Evolutionary conservation across 495 filamentous ascomycete species (phyloP), one percentile per base, ranked within the genome.

Genomic region (Neurospora discreta): DNA sequence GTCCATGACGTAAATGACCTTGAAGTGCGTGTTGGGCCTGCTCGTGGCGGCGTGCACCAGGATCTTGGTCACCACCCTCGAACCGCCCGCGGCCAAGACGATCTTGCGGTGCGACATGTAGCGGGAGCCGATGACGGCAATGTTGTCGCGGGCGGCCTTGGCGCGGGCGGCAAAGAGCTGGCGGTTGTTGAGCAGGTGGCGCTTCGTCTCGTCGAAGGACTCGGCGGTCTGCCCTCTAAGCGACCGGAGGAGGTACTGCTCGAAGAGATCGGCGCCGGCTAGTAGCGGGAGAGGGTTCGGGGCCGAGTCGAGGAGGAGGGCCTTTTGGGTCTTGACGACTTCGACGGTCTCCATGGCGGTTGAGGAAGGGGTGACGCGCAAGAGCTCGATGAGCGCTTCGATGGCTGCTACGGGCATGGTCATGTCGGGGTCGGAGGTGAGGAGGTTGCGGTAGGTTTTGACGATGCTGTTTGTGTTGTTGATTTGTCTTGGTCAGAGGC

Each of bases 371-470:
- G 89, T 91, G 68, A 89, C 87, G 78, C 89, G 88, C 72, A 98
- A 89, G 72, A 93, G 89, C 75, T 92, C 87, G 74, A 97, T 94
- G 68, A 98, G 87, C 42, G 95, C 89, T 82, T 98, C 94, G 80
- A 99, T 97, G 70, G 95, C 94, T 3, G 95, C 95, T 69, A 99
- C 90, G 68, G 95, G 93, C 92, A 97, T 97, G 36, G 94, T 97
- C 46, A 98, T 87, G 38, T 95, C 92, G 16, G 90, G 88, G 81
- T 97, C 93, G 42, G 86, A 82, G 71, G 77, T 72, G 23, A 88
- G 81, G 72, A 88, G 85, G 68, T 79, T 75, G 52, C 80, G 78
- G 79, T 88, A 89, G 68, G 84, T 83, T 70, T 78, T 78, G 71
- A 89, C 86, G 70, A 89, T 88, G 77, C 86, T 87, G 74, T 20